These are phyloP conservation scores for Dictyostelium firmibasis DNA, from an alignment of 78 protist genomes.

Conservation along the genomic window DNA sequence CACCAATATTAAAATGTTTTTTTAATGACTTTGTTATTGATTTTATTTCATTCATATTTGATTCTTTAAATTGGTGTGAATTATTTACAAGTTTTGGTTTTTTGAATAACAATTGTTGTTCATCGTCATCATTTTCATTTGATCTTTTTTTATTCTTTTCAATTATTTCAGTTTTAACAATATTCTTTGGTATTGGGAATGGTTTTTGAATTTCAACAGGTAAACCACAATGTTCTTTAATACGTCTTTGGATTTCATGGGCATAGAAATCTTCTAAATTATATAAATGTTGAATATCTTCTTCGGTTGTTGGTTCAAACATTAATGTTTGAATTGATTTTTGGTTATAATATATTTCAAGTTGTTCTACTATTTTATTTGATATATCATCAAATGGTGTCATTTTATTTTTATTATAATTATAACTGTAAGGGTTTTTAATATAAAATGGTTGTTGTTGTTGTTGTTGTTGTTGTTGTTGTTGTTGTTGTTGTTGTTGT, in stretches of 20 bases:
- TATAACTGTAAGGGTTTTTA: not conserved
- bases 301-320: not conserved
- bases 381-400: not conserved
- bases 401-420: not conserved
- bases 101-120: not conserved
- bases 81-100: not conserved
- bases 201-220: not conserved
- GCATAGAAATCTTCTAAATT: not conserved
- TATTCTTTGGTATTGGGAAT: not conserved
- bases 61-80: not conserved
- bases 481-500: not conserved
- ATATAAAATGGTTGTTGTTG: not conserved
- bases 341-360: not conserved
- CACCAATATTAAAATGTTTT: not conserved
- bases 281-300: not conserved
- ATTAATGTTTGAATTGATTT: not conserved
- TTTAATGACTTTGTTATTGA: not conserved
- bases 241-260: not conserved
- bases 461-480: not conserved
- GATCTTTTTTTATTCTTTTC: not conserved
- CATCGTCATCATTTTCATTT: not conserved
- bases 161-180: not conserved
- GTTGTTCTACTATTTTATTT: not conserved
- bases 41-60: not conserved
- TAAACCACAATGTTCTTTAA: not conserved